Conservation (phyloP, 2,329 filamentous ascomycete species). For the Penicillium sp. region DNA sequence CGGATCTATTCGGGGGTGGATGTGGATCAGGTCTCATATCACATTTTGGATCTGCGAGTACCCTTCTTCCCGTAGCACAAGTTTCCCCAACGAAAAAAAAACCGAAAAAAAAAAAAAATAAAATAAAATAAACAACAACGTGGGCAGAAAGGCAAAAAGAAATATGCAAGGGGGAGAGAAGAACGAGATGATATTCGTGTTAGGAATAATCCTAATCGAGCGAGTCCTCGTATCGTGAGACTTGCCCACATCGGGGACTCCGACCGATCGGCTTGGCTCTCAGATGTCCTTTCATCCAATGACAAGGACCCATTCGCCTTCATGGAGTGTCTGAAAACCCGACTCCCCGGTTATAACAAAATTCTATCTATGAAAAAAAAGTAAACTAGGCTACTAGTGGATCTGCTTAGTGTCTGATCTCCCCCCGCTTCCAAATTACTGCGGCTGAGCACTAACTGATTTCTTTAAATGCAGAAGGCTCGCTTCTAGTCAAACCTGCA, state of each 20-base stretch:
- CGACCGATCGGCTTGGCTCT: conserved; percentile 15
- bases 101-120: no score
- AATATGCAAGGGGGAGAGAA: conserved; percentile 6
- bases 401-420: conserved; percentile 14
- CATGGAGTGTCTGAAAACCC: neutral
- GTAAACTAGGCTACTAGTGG: conserved; percentile 7
- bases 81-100: no score
- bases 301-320: neutral
- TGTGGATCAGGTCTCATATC: neutral
- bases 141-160: neutral
- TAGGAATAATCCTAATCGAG: no score
- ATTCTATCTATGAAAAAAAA: conserved; percentile 7
- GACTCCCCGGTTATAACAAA: conserved; percentile 7
- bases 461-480: conserved; percentile 15
- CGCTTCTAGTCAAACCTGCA: conserved; percentile 9
- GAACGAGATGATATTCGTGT: conserved; percentile 16
- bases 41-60: neutral
- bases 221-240: conserved; percentile 1
- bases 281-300: conserved; percentile 9
- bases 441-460: conserved; percentile 13
- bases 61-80: neutral
- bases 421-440: conserved; percentile 9
- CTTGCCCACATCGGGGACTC: conserved; percentile 9
- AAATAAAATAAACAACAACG: neutral
- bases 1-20: conserved; percentile 6